These are phyloP conservation scores for Penicillium tannophilum DNA, from an alignment of 495 filamentous ascomycete genomes.

Conservation along the genomic window DNA sequence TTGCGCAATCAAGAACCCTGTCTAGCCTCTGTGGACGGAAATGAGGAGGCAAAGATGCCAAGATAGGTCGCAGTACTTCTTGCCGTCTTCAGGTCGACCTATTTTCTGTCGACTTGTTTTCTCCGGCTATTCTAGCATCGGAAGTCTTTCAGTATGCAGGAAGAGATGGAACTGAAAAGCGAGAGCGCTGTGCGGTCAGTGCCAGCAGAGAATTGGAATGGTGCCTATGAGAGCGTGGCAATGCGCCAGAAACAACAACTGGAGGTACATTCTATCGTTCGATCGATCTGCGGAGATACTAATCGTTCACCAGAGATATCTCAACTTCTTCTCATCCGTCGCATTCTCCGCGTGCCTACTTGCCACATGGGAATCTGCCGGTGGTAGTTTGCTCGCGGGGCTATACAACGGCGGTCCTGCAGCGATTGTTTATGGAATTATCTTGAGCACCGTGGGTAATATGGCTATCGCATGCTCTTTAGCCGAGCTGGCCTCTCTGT, in stretches of 20 bases:
- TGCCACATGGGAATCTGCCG: slow-evolving; percentile 40
- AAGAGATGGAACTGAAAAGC: slow-evolving; percentile 29
- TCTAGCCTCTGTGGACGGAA: slow-evolving; percentile 9
- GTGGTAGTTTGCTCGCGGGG: slow-evolving; percentile 27
- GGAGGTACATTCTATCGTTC: slow-evolving; percentile 3
- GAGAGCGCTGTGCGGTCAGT: slow-evolving; percentile 23
- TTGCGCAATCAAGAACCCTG: slow-evolving; percentile 17
- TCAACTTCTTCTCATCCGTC: slow-evolving; percentile 37
- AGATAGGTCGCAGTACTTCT: neutral
- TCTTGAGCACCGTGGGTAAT: slow-evolving; percentile 30
- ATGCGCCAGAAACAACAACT: neutral
- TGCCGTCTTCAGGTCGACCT: neutral
- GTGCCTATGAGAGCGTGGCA: slow-evolving; percentile 17
- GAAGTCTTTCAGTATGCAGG: slow-evolving; percentile 21
- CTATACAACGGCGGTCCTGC: slow-evolving; percentile 35
- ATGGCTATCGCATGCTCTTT: slow-evolving; percentile 32
- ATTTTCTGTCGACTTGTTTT: neutral
- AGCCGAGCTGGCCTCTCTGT: slow-evolving; percentile 43
- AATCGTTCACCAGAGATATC: slow-evolving; percentile 30
- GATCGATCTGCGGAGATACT: slow-evolving; percentile 7
- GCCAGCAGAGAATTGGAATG: slow-evolving; percentile 17
- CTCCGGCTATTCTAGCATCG: neutral
- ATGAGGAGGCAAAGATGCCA: slow-evolving; percentile 6
- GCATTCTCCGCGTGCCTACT: slow-evolving; percentile 37
- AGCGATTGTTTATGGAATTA: slow-evolving; percentile 33